These are phyloP conservation scores for Beauveria pseudobassiana DNA, from an alignment of 2,329 filamentous ascomycete genomes.

Conservation along the genomic window DNA sequence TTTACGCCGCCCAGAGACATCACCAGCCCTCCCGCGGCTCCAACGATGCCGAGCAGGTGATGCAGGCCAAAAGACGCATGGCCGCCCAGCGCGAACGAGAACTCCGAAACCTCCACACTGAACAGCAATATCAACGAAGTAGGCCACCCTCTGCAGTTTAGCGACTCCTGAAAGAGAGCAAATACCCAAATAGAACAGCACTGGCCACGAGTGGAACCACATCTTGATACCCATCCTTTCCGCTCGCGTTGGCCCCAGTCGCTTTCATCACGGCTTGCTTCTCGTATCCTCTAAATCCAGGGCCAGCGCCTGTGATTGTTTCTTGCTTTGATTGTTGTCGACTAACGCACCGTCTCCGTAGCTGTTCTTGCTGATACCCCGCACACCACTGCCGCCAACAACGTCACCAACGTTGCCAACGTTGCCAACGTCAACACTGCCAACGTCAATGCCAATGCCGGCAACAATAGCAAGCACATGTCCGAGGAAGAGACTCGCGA, in stretches of 20 bases:
- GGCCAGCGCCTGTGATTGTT: conserved; percentile 9
- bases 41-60: conserved; percentile 93
- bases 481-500: conserved; percentile 95
- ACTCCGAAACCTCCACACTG: conserved; percentile 98
- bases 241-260: conserved; percentile 10
- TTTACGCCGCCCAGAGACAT: conserved; percentile 89
- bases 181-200: conserved; percentile 28
- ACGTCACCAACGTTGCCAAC: conserved; percentile 3
- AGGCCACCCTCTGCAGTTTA: conserved; percentile 73
- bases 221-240: conserved; percentile 14
- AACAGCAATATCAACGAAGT: conserved; percentile 99
- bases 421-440: neutral
- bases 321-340: conserved; percentile 20
- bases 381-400: conserved; percentile 17
- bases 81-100: conserved; percentile 98
- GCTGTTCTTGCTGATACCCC: conserved; percentile 42
- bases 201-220: conserved; percentile 15
- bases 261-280: conserved; percentile 12
- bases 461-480: conserved; percentile 64
- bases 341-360: conserved; percentile 36
- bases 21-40: conserved; percentile 78
- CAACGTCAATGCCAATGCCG: conserved; percentile 10
- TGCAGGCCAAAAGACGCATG: conserved; percentile 99
- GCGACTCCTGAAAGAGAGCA: conserved; percentile 33
- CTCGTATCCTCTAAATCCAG: neutral